Evolutionary conservation across 2,329 filamentous ascomycete species (phyloP), one percentile per base, ranked within the genome.

Genomic region (Elsinoe australis): DNA sequence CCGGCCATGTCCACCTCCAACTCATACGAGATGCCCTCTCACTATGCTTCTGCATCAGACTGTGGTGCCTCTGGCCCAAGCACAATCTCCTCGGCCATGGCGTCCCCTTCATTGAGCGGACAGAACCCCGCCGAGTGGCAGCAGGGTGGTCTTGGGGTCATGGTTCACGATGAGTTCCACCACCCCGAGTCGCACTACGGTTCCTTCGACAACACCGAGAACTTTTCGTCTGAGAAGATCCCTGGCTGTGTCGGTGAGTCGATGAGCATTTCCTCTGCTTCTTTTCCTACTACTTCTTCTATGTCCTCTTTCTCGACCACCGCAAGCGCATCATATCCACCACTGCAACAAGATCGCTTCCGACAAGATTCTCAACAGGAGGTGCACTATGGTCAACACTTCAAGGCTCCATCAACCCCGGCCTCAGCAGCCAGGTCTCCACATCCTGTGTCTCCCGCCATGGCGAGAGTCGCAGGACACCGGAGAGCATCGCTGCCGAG

Each of bases 121-220:
- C 53, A 87, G 74, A 52, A 79, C 74, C 51, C 73, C 72, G 18
- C 83, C 78, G 51, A 80, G 66, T 49, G 76, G 76, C 52, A 69
- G 71, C 57, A 75, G 45, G 74, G 74, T 49, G 78, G 75, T 55
- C 81, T 82, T 22, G 68, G n/a, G n/a, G n/a, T 72, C 59, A 83
- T 87, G 53, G 76, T 85, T 44, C 72, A 74, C 56, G 69, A 72
- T 59, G 78, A 73, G 62, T 68, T 65, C 33, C 33, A 21, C 33
- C 33, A 21, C 12, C 70, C 75, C 51, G 70, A 72, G 59, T 75
- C 74, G 61, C 71, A 68, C 53, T 69, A 75, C 55, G 67, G 73
- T 32, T 76, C 85, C 41, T 78, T 79, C 60, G 68, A 76, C n/a
- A n/a, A n/a, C 45, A 71, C 71, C 51, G 70, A 75, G 4, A 61